Conservation (phyloP, 176 grass and related monocot species). For the Bonia amplexicaulis region DNA sequence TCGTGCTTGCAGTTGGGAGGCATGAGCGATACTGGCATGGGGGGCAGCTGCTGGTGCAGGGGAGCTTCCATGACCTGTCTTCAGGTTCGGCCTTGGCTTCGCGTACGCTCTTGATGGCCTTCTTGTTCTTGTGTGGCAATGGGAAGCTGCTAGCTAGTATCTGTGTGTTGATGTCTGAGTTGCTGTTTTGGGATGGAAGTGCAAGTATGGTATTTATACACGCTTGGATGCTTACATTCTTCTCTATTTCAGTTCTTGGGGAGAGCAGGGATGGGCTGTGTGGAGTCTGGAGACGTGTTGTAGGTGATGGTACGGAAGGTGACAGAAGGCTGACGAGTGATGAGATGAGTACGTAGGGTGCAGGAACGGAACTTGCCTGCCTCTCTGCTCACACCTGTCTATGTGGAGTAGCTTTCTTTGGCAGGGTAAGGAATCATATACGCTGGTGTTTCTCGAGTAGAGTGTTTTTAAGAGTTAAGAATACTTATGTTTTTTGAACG, state of each 20-base stretch:
- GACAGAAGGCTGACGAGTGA: conserved; percentile 39
- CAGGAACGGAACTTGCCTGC: not conserved
- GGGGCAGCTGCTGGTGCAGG: conserved; percentile 1
- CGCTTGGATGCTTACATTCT: not conserved
- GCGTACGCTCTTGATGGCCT: not conserved
- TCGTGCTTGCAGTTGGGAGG: conserved; percentile 23
- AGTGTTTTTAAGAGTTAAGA: too few relatives aligned
- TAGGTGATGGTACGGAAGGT: conserved; percentile 33
- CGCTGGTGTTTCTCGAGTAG: too few relatives aligned
- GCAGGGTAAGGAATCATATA: not conserved
- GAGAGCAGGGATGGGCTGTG: not conserved
- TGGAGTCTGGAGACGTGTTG: not conserved
- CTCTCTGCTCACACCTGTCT: not conserved
- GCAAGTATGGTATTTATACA: conserved; percentile 22
- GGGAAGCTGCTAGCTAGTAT: not conserved
- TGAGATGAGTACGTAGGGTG: conserved; percentile 14
- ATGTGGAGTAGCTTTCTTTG: not conserved
- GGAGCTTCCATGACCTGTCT: conserved; percentile 38
- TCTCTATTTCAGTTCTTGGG: not conserved
- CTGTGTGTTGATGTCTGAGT: not conserved
- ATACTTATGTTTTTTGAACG: too few relatives aligned
- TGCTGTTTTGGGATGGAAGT: not conserved
- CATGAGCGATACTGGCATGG: not conserved
- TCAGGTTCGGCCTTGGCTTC: not conserved
- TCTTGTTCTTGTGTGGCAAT: not conserved